These are phyloP conservation scores for Penicillium sp. DNA, from an alignment of 2,329 filamentous ascomycete species.

Conservation along the genomic window DNA sequence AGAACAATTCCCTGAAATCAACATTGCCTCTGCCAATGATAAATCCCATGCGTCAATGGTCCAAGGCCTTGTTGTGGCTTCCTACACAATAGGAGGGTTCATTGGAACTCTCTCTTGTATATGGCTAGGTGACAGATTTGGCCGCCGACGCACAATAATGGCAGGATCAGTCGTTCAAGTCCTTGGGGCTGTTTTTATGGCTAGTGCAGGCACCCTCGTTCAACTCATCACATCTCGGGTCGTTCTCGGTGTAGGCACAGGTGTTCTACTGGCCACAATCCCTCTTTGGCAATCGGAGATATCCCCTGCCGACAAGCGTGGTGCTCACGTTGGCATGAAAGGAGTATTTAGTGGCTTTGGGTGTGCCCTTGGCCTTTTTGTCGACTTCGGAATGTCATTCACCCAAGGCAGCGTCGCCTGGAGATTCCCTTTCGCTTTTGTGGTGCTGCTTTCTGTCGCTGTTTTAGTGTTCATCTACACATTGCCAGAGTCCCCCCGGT, in stretches of 20 bases:
- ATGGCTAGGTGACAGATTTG: slow-evolving; percentile 21
- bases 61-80: slow-evolving; percentile 19
- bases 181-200: slow-evolving; percentile 15
- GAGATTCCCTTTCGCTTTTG: slow-evolving; percentile 21
- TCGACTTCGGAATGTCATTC: slow-evolving; percentile 25
- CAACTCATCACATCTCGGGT: slow-evolving; percentile 18
- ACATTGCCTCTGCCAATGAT: slow-evolving; percentile 10
- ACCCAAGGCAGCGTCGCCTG: slow-evolving; percentile 13
- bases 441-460: slow-evolving; percentile 14
- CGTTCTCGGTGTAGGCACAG: slow-evolving; percentile 17
- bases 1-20: slow-evolving; percentile 19
- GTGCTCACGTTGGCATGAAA: slow-evolving; percentile 22
- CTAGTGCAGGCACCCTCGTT: slow-evolving; percentile 11
- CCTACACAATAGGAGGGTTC: slow-evolving; percentile 20
- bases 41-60: slow-evolving; percentile 15
- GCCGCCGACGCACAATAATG: slow-evolving; percentile 23
- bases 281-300: slow-evolving; percentile 25
- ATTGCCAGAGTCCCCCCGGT: slow-evolving; percentile 22
- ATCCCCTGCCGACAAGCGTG: slow-evolving; percentile 19
- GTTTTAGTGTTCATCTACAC: slow-evolving; percentile 15
- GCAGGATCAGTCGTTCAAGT: slow-evolving; percentile 15
- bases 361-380: slow-evolving; percentile 18
- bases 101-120: slow-evolving; percentile 21
- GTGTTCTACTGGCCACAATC: slow-evolving; percentile 17
- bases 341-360: slow-evolving; percentile 21